Evolutionary conservation across 225 moss, liverwort and hornwort genomes (phyloP).

Genomic region (Antitrichia curtipendula): DNA sequence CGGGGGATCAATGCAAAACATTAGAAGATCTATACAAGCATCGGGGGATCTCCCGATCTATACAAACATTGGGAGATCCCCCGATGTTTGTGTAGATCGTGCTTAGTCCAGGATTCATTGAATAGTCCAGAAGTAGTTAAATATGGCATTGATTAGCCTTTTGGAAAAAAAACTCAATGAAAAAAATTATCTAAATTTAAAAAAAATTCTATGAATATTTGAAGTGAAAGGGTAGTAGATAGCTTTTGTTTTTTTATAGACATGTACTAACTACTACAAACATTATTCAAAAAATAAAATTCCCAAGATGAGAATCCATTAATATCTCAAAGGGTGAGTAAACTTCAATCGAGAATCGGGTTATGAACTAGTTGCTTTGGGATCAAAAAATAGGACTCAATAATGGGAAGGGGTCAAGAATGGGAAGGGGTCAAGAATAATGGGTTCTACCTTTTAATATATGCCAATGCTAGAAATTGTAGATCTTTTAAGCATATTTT

Average conservation of each 20-base stretch:
- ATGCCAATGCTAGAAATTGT: background rate
- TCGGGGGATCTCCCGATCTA: too few relatives aligned
- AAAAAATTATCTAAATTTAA: background rate
- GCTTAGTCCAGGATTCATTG: too few relatives aligned
- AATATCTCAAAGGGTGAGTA: background rate
- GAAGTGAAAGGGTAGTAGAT: background rate
- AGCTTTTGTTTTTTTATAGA: fast-evolving
- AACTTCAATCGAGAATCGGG: fast-evolving
- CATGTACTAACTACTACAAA: background rate
- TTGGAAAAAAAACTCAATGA: background rate
- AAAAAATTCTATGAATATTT: background rate
- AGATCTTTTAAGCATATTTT: background rate
- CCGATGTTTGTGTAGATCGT: too few relatives aligned
- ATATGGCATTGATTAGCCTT: too few relatives aligned
- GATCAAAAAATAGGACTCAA: fast-evolving
- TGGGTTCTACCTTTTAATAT: background rate
- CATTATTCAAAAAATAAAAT: background rate
- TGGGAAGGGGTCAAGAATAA: background rate
- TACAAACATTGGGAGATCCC: too few relatives aligned
- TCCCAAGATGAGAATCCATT: background rate
- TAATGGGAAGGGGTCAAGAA: fast-evolving
- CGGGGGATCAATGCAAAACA: too few relatives aligned
- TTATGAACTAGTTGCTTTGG: fast-evolving
- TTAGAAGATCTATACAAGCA: too few relatives aligned
- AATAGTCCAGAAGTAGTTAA: too few relatives aligned